These are phyloP conservation scores for Dendrobium officinale DNA, from an alignment of 106 monocot genomes.

Conservation along the genomic window DNA sequence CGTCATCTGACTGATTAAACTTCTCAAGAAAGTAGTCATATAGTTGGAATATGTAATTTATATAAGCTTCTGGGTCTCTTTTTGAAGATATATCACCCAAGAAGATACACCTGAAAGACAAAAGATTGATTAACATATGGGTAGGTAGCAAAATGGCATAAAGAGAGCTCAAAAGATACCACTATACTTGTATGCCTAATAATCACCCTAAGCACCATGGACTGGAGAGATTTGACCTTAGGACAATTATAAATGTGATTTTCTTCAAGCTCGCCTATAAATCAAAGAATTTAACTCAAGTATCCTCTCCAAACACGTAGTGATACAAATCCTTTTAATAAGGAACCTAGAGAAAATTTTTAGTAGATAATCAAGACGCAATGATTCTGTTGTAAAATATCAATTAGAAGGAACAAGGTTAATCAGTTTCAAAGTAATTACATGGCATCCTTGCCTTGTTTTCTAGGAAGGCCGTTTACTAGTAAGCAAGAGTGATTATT, in stretches of 20 bases:
- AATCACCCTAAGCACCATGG: neutral
- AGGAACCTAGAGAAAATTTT: neutral
- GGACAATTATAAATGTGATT: neutral
- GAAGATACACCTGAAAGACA: constrained; percentile 59
- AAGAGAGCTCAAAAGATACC: neutral
- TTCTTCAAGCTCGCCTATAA: neutral
- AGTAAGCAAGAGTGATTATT: neutral
- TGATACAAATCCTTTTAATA: neutral
- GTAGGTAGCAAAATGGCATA: neutral
- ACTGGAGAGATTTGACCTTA: neutral
- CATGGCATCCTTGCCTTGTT: no score
- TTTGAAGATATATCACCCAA: constrained; percentile 93
- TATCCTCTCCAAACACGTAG: neutral
- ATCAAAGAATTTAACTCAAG: neutral
- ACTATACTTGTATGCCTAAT: neutral
- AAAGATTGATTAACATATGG: neutral
- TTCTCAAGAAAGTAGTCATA: constrained; percentile 68
- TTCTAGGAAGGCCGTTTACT: neutral
- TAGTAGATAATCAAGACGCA: neutral
- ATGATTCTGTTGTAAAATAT: neutral
- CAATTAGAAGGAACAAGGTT: neutral
- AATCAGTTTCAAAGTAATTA: neutral
- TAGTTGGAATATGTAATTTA: constrained; percentile 37
- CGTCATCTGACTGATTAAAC: constrained; percentile 19
- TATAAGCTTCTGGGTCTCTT: constrained; percentile 80